Base-by-base conservation (phyloP, 805 yeast species). In the Candida pseudoglaebosa region DNA sequence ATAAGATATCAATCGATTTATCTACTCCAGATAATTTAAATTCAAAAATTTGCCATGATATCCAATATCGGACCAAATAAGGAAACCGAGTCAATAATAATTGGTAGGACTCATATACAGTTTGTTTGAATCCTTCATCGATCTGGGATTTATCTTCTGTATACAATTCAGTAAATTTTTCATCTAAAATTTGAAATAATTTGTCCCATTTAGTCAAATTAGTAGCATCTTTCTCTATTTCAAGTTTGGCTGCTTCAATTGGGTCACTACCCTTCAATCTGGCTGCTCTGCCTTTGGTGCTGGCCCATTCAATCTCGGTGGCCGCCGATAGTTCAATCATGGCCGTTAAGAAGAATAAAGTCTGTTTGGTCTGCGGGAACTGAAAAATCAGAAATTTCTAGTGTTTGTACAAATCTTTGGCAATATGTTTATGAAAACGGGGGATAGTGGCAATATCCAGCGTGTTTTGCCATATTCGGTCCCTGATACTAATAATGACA, bases 11-110 rank as follows among this genome's bases (percentile, higher is more conserved):
- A 2, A 80, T 59, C 2, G 85, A 78, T 1, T 66, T 65, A 2
- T 70, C 65, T 2, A 73, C 52, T 0, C 88, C 89, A 45, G 70
- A 68, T 28, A 80, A 41, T 44, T 80, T 78, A 44, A 73, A 78
- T 40, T 71, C 76, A 2, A 82, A 52, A 0, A 79, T 66, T 41
- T 73, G 73, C 52, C 70, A 82, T 39, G 70, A 68, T 52, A 77
- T 78, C 93, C 93, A 84, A 49, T 76, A 74, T 6, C 68, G 73
- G n/a, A 70, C 62, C 14, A 79, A 59, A 38, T 74, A 67, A 0
- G 93, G 93, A 46, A 72, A 83, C 37, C 73, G 59, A 0, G 58
- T 42, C n/a, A 84, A 53, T 2, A 82, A 52, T 19, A 61, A 62
- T 5, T 35, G 17, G 39, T 62, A 62, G 5, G 41, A 32, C 2